These are phyloP conservation scores for Hygrophila difformis DNA, from an alignment of 257 asterid species.

Conservation along the genomic window DNA sequence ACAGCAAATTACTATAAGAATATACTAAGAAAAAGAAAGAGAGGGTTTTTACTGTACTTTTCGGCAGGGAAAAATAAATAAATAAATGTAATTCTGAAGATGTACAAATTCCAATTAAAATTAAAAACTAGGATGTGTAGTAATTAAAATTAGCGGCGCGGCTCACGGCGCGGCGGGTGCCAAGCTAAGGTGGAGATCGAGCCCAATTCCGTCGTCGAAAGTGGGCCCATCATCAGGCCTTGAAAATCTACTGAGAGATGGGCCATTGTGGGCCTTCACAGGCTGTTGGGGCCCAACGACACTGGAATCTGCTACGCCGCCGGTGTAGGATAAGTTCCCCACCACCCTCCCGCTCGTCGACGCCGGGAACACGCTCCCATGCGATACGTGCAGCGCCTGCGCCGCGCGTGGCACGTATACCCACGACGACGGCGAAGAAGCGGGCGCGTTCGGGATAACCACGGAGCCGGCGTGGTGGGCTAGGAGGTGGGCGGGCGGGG, in stretches of 20 bases:
- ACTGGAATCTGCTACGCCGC: constrained; percentile 46
- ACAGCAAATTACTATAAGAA: constrained; percentile 7
- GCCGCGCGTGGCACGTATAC: too few species aligned
- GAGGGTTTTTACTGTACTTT: not conserved
- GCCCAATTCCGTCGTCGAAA: constrained; percentile 68
- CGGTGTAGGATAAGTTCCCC: constrained; percentile 37
- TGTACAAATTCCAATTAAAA: constrained; percentile 31
- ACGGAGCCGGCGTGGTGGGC: constrained; percentile 40
- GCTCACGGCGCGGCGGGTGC: constrained; percentile 81
- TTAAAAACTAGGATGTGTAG: constrained; percentile 12
- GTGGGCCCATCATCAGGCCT: constrained; percentile 44
- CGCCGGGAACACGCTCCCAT: constrained; percentile 56
- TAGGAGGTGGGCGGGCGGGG: constrained; percentile 80
- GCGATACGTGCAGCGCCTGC: constrained; percentile 77
- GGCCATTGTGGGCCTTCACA: constrained; percentile 55
- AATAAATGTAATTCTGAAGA: constrained; percentile 44
- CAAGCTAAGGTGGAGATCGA: constrained; percentile 82
- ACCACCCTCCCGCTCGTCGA: constrained; percentile 32
- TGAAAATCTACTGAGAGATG: constrained; percentile 67
- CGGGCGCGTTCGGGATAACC: constrained; percentile 59
- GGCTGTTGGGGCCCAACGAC: constrained; percentile 51
- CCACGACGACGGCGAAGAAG: constrained; percentile 35
- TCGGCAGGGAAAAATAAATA: constrained; percentile 20
- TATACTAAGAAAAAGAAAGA: constrained; percentile 4
- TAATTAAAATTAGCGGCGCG: constrained; percentile 11